Percentiles rank a stretch among this genome's conserved stretches.
Evolutionary conservation across 108 stramenopile species (phyloP).

Genomic region (Fragilaria radians): DNA sequence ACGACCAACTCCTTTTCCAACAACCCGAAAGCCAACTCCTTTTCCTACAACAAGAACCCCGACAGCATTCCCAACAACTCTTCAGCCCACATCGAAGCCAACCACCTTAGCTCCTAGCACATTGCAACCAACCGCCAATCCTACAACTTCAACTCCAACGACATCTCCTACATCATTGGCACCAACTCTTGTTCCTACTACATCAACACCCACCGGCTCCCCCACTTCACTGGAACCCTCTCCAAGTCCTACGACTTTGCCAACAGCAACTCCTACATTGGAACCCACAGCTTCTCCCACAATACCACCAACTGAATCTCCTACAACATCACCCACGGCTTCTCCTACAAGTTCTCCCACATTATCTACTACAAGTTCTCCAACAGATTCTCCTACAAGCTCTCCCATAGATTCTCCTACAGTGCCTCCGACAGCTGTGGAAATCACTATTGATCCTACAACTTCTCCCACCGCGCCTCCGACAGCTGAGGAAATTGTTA

Average conservation of each 20-base stretch:
- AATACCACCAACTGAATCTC: conserved; percentile 1
- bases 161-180: background rate
- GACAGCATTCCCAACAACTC: background rate
- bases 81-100: too few species aligned
- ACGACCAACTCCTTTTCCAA: background rate
- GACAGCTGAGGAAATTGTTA: too few species aligned
- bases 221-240: background rate
- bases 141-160: background rate
- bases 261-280: conserved; percentile 5
- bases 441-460: background rate
- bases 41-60: background rate
- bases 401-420: background rate
- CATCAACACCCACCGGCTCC: background rate
- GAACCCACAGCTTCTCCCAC: background rate
- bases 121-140: background rate
- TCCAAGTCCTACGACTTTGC: background rate
- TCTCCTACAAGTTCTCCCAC: conserved; percentile 5
- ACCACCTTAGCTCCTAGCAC: background rate
- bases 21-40: background rate
- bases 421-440: background rate
- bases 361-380: background rate
- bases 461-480: background rate
- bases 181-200: conserved; percentile 1
- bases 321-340: conserved; percentile 4
- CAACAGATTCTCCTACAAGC: background rate